Evolutionary conservation across 495 filamentous ascomycete genomes (phyloP), one percentile per base, ranked within the genome.

Genomic region (Articulospora tetracladia): DNA sequence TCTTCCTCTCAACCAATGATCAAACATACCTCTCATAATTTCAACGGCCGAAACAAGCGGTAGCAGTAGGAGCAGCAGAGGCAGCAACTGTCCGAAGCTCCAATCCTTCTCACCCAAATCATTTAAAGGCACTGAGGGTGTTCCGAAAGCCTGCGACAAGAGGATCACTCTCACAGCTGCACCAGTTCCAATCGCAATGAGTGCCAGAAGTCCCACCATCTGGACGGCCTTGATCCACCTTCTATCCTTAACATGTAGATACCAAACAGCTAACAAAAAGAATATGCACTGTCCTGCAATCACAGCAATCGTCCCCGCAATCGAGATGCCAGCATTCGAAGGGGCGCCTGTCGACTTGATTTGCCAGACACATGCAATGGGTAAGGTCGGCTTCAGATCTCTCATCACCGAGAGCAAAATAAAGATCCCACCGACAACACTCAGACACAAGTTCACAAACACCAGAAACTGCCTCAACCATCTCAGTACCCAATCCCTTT

Each of bases 401-500:
- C 70, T 69, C 61, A 72, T 72, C 41, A 80, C 77, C 47, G 69
- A 70, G 58, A 73, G 68, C 41, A 84, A 66, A 24, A 84, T 70
- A 60, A 77, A 79, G 20, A 80, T 70, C 7, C 83, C 82, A 36
- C 70, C 77, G 1, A 79, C 68, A 57, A 72, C 70, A 6, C 71
- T 75, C 27, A 86, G 75, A 3, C 71, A 72, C 22, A 86, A 64
- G 70, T 83, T 86, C 56, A 77, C 74, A 62, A 84, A 77, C 79
- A 86, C 84, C 67, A 84, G 71, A 17, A 76, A 59, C 66, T 86
- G 81, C 7, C 83, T 71, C 70, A 86, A 69, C 83, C 82, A 86
- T 32, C 83, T 69, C 53, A 86, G 62, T 1, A 86, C 82, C 80
- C 80, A 82, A 67, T 86, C 83, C 44, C 83, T 69, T 63, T 78